These are phyloP conservation scores for Scleroderma citrinum DNA, from an alignment of 768 basidiomycete genomes.

Conservation along the genomic window DNA sequence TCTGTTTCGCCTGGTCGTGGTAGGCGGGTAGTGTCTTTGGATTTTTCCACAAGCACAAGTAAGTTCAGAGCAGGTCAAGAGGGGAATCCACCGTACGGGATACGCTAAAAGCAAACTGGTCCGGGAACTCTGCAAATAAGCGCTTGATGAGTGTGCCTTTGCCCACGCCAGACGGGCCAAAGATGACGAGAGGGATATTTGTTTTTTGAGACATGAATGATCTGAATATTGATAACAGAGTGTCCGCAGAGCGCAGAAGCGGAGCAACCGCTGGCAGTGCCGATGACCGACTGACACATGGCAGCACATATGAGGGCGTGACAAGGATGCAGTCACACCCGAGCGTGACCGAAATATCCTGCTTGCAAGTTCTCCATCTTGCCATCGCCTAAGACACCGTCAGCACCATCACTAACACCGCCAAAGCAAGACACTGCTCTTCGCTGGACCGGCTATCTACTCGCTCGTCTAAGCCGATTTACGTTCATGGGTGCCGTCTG, in stretches of 20 bases:
- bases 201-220: slow-evolving; percentile 6
- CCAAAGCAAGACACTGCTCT: background rate
- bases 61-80: slow-evolving; percentile 6
- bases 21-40: slow-evolving; percentile 81
- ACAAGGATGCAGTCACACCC: background rate
- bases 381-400: background rate
- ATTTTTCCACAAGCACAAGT: background rate
- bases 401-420: background rate
- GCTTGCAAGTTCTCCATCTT: background rate
- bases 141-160: slow-evolving; percentile 85
- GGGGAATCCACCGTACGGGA: slow-evolving; percentile 57
- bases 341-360: background rate
- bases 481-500: slow-evolving; percentile 68
- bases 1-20: slow-evolving; percentile 79
- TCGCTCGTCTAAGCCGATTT: background rate
- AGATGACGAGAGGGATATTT: slow-evolving; percentile 69
- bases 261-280: background rate
- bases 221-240: background rate
- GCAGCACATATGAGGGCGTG: background rate
- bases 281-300: background rate
- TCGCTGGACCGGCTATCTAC: background rate
- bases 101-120: slow-evolving; percentile 88
- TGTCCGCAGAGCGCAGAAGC: background rate
- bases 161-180: slow-evolving; percentile 90
- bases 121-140: slow-evolving; percentile 75